Evolutionary conservation across 345 rosid species (phyloP).

Genomic region (Microthlaspi erraticum): DNA sequence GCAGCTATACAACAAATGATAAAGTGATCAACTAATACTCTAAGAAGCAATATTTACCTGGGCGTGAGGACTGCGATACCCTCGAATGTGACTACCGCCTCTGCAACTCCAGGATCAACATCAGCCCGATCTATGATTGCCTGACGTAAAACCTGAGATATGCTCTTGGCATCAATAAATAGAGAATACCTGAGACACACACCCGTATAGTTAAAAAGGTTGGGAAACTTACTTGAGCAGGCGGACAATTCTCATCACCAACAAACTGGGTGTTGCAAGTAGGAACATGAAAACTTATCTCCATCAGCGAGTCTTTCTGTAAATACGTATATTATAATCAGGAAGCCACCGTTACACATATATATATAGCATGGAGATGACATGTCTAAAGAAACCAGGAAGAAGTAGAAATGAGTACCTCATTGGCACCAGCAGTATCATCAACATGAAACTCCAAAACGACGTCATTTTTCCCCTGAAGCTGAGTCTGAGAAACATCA

Average conservation of each 20-base stretch:
- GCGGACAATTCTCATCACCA: constrained; percentile 88
- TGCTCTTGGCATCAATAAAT: constrained; percentile 3
- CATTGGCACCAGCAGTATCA: constrained; percentile 98
- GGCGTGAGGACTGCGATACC: constrained; percentile 94
- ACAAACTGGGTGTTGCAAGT: constrained; percentile 84
- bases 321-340: constrained; percentile 21
- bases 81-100: constrained; percentile 91
- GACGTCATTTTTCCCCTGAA: constrained; percentile 95
- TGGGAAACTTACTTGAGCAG: constrained; percentile 71
- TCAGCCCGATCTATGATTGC: constrained; percentile 79
- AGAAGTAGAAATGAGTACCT: constrained; percentile 50
- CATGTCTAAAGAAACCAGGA: not conserved
- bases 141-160: constrained; percentile 76
- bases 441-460: constrained; percentile 94
- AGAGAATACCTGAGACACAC: not conserved
- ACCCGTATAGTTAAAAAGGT: not conserved
- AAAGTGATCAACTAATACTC: constrained; percentile 6
- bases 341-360: not conserved
- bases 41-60: constrained; percentile 53
- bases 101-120: constrained; percentile 87
- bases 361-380: constrained; percentile 4
- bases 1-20: not conserved
- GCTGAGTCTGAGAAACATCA: constrained; percentile 88
- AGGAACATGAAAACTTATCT: constrained; percentile 92
- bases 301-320: constrained; percentile 98